Evolutionary conservation across 495 filamentous ascomycete genomes (phyloP).

Genomic region (Acidomyces sp.): DNA sequence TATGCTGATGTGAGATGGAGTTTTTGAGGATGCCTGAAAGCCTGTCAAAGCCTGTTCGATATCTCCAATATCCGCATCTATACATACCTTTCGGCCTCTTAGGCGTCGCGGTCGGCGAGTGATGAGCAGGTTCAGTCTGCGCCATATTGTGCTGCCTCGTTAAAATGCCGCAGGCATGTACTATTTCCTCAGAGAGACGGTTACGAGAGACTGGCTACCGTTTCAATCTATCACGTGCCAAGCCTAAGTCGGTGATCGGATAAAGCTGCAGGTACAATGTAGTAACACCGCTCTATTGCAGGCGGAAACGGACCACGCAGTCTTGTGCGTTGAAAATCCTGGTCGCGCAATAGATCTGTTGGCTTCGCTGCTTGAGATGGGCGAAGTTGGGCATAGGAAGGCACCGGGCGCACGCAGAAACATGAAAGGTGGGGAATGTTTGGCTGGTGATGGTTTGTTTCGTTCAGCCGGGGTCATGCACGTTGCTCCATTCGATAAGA

Average conservation of each 20-base stretch:
- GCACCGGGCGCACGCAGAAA: neutral
- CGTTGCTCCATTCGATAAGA: neutral
- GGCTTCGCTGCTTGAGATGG: neutral
- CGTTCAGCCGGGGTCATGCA: neutral
- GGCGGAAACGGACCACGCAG: too few relatives aligned
- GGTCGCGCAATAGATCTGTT: neutral
- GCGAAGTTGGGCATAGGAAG: neutral
- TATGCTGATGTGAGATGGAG: slow-evolving; percentile 45
- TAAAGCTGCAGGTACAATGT: neutral
- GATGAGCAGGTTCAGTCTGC: slow-evolving; percentile 20
- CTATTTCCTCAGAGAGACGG: neutral
- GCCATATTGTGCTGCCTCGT: slow-evolving; percentile 23
- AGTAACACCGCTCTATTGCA: neutral
- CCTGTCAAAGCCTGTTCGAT: neutral
- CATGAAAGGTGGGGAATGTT: neutral
- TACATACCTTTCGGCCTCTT: slow-evolving; percentile 66
- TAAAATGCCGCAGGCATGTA: neutral
- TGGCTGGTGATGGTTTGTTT: neutral
- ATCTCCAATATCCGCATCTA: neutral
- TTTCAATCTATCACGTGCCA: neutral
- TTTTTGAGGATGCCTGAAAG: slow-evolving; percentile 86
- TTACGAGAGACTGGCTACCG: neutral
- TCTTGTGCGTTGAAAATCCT: neutral
- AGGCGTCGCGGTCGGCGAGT: slow-evolving; percentile 24
- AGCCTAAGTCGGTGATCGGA: too few relatives aligned